phyloP scores from a whole-genome alignment of 1,284 basidiomycete genomes.

The Marasmius fiardii region DNA sequence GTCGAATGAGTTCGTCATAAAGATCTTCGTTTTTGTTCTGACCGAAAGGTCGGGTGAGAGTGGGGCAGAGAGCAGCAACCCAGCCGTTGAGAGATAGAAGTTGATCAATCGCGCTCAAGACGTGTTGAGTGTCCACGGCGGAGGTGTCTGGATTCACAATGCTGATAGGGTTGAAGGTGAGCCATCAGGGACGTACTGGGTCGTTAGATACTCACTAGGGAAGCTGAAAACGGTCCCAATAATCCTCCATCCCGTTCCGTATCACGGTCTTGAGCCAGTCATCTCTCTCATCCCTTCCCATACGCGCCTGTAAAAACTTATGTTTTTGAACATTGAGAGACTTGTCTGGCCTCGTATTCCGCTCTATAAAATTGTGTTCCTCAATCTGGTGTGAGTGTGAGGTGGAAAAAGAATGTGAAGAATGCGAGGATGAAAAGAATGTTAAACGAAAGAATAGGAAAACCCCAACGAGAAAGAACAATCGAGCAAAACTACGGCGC shows the following conservation, averaged over 20 bases:
- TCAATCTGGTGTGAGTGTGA: slow-evolving; percentile 55
- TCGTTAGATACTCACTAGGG: slow-evolving; percentile 64
- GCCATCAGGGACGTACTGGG: neutral
- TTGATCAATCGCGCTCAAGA: slow-evolving; percentile 85
- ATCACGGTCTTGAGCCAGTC: slow-evolving; percentile 81
- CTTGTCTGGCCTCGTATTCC: slow-evolving; percentile 79
- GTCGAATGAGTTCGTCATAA: slow-evolving; percentile 81
- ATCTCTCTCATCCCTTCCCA: slow-evolving; percentile 78
- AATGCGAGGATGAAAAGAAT: slow-evolving; percentile 31
- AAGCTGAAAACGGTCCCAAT: slow-evolving; percentile 87
- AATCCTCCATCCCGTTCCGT: slow-evolving; percentile 75
- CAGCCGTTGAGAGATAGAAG: slow-evolving; percentile 93
- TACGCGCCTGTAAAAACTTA: slow-evolving; percentile 81
- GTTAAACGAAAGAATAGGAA: slow-evolving; percentile 36
- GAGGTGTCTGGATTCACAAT: slow-evolving; percentile 80
- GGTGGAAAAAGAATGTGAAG: slow-evolving; percentile 22
- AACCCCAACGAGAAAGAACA: slow-evolving; percentile 23
- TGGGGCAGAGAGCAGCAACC: slow-evolving; percentile 96
- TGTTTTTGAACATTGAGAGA: slow-evolving; percentile 84
- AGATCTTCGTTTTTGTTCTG: slow-evolving; percentile 81
- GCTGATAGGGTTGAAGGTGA: slow-evolving; percentile 31
- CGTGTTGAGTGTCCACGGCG: slow-evolving; percentile 84
- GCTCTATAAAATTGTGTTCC: slow-evolving; percentile 81
- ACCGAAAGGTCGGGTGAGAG: slow-evolving; percentile 85
- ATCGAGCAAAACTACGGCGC: slow-evolving; percentile 26